Percentiles rank a stretch among this genome's conserved stretches.
Conservation (phyloP, 2,329 filamentous ascomycete genomes). For the Botrytis cinerea region DNA sequence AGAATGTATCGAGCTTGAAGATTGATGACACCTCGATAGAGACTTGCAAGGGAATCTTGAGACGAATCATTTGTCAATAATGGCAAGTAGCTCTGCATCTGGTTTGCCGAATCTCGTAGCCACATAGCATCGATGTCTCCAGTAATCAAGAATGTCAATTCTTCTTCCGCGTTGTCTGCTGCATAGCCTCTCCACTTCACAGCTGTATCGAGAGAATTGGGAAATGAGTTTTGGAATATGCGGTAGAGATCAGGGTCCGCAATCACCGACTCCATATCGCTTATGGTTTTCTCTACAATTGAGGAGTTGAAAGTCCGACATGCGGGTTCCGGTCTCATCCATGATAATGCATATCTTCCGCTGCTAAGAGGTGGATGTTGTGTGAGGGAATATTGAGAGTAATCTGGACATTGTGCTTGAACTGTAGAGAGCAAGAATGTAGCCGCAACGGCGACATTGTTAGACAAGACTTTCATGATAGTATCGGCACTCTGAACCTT, state of each 20-base stretch:
- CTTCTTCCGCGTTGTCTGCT: slow-evolving; percentile 59
- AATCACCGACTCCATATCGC: slow-evolving; percentile 67
- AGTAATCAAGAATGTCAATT: slow-evolving; percentile 62
- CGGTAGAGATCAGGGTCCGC: slow-evolving; percentile 74
- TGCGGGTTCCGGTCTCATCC: slow-evolving; percentile 71
- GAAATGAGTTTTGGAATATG: slow-evolving; percentile 71
- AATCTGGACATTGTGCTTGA: slow-evolving; percentile 60
- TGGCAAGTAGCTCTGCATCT: slow-evolving; percentile 69
- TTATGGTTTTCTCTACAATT: slow-evolving; percentile 74
- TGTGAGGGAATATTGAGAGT: slow-evolving; percentile 58
- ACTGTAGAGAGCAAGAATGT: not conserved
- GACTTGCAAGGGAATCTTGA: slow-evolving; percentile 61
- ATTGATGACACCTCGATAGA: slow-evolving; percentile 73
- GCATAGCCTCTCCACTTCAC: slow-evolving; percentile 67
- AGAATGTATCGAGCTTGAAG: slow-evolving; percentile 69
- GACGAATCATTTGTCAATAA: slow-evolving; percentile 57
- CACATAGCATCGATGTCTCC: slow-evolving; percentile 81
- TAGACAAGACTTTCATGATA: slow-evolving; percentile 11
- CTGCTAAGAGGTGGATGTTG: slow-evolving; percentile 70
- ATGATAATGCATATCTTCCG: slow-evolving; percentile 76
- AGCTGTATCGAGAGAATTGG: slow-evolving; percentile 75
- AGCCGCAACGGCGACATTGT: not conserved
- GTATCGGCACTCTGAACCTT: not conserved
- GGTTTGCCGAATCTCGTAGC: slow-evolving; percentile 80
- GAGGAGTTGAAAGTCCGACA: slow-evolving; percentile 82